Base-by-base conservation (phyloP, 2,329 filamentous ascomycete species). In the Aureobasidium sp. region DNA sequence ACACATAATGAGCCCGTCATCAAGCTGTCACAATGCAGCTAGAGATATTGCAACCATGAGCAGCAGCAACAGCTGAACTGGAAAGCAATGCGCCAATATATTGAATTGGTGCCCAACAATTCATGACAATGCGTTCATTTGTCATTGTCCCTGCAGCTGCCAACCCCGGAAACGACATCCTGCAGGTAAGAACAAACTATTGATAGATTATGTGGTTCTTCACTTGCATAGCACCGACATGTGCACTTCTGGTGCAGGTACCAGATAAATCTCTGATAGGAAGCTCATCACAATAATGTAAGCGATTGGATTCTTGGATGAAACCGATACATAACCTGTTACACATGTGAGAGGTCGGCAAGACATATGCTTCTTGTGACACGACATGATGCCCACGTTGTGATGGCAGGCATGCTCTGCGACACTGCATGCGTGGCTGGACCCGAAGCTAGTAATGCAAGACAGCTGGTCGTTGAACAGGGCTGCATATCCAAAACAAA, bases 61-160 rank as follows among this genome's bases (percentile, higher is more conserved):
- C 2, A 46, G 10, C 53, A 48, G 42, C 15, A 48, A 42, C 2
- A 46, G 10, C 53, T 59, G 42, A 23, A 48, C 8, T 32, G 42
- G 41, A 17, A 46, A 26, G 32, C 9, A 15, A 29, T 39, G 42
- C 23, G 23, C 42, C 27, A 23, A 39, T 48, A 48, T 59, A 39
- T 59, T 34, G 44, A 48, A 6, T 48, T 32, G 55, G 23, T 59
- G 41, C 53, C 53, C 53, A 46, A 57, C 44, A 48, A 32, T 36
- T 32, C 9, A 12, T 9, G 44, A 27, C 44, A 36, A 10, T 12
- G 29, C 23, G n/a, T 59, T 32, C 15, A 59, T 48, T 59, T 37
- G 55, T 48, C 41, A 48, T 20, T 48, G 29, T 48, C 55, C 55
- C 55, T 59, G 55, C 55, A 59, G 37, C 55, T 59, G 44, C 55